A percentile compares a stretch with the other conserved stretches of the same genome.
These are phyloP conservation scores for Venturia pyrina DNA, from an alignment of 2,329 filamentous ascomycete genomes.

Conservation along the genomic window DNA sequence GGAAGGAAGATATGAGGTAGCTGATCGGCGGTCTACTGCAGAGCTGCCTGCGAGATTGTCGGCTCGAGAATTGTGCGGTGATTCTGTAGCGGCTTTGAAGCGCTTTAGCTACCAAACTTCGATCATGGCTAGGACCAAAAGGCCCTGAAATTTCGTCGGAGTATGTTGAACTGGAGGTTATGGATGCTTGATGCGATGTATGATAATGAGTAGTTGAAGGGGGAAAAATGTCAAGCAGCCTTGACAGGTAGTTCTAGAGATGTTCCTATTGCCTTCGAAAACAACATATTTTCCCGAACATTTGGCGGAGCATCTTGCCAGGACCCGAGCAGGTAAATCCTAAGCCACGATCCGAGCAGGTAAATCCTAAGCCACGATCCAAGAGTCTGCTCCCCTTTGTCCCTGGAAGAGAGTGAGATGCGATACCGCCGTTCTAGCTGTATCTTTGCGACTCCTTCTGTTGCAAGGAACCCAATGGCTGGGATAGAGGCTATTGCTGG, in stretches of 20 bases:
- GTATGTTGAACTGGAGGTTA: neutral
- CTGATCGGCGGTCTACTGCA: neutral
- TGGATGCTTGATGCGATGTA: neutral
- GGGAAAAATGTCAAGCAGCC: neutral
- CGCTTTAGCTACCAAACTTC: neutral
- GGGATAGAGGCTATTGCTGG: no score
- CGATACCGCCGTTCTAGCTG: no score
- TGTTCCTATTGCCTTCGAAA: neutral
- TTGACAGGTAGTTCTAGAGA: neutral
- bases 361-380: no score
- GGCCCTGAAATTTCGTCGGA: neutral
- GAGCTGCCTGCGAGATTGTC: neutral
- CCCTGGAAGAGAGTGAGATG: no score
- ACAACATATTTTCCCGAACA: neutral
- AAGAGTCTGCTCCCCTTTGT: no score
- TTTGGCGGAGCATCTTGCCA: neutral
- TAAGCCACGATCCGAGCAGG: no score
- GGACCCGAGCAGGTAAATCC: no score
- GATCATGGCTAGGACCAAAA: neutral
- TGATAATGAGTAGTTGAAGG: neutral
- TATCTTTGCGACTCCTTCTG: no score
- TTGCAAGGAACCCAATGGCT: no score
- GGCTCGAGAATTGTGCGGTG: neutral
- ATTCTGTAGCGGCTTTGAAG: neutral
- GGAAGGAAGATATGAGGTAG: neutral